Evolutionary conservation across 352 stramenopile species (phyloP), one percentile per base, ranked within the genome.

Genomic region (Globisporangium nodosum): DNA sequence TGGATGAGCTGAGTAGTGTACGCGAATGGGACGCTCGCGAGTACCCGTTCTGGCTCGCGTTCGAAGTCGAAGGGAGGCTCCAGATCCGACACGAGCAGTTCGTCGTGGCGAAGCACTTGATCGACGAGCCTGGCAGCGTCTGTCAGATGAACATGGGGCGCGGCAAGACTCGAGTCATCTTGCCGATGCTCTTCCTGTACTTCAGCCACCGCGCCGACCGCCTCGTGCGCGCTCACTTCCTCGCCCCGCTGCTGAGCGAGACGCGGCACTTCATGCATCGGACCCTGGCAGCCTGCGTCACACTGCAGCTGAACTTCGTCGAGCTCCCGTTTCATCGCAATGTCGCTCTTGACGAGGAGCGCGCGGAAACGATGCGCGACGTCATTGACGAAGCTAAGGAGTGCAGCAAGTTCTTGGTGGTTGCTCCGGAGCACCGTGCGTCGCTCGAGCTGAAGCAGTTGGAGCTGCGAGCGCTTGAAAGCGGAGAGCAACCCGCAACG

Each of bases 91-190:
- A 74, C n/a, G 81, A 92, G 43, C 86, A 96, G 58, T 92, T 76
- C 54, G 65, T 85, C 4, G 73, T 95, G 31, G 78, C 82, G 8
- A 56, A 73, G n/a, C 81, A 96, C 48, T 61, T 97, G 21, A 80
- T 96, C 39, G 47, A 86, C 9, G 64, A 78, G 11, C 74, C 74
- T 13, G 74, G 81, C 31, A 70, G 77, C 3, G 77, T 95, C 12
- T 88, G 81, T 13, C 85, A 96, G 56, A 70, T 96, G 6, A 95
- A 95, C 58, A 96, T 96, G 85, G 88, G 87, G 0, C 65, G 82
- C 21, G 88, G 88, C n/a, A 95, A 96, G 69, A 96, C 84, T n/a
- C 63, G 78, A 5, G 88, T 96, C 31, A 94, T 96, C 54, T 50
- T 96, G 11, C 88, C 88, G 0, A 95, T 96, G 85, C 65, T 96